Evolutionary conservation across 2,329 filamentous ascomycete genomes (phyloP).

Genomic region (Aureobasidium musti): DNA sequence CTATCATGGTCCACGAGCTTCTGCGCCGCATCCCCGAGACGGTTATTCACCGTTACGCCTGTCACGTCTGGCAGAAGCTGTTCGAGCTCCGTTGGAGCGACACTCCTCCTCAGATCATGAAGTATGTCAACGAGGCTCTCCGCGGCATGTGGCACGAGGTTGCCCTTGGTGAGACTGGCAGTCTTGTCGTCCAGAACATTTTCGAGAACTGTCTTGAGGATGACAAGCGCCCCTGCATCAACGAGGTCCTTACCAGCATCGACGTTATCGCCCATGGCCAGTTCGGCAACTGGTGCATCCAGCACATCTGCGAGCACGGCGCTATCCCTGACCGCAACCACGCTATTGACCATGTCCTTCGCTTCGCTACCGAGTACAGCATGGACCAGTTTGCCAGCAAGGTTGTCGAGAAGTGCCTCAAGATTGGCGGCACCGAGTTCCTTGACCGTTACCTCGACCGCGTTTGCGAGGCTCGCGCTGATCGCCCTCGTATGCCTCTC

Average conservation of each 20-base stretch:
- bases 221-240: conserved; percentile 98
- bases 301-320: conserved; percentile 98
- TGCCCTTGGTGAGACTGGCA: conserved; percentile 93
- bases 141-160: conserved; percentile 99
- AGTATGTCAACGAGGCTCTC: conserved; percentile 92
- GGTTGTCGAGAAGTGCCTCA: conserved; percentile 98
- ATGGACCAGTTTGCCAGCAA: conserved; percentile 99
- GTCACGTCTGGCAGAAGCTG: conserved; percentile 99
- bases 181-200: conserved; percentile 97
- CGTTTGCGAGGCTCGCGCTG: conserved; percentile 85
- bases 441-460: conserved; percentile 88
- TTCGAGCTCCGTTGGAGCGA: conserved; percentile 97
- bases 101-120: conserved; percentile 96
- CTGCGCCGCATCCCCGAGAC: conserved; percentile 95
- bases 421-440: conserved; percentile 90
- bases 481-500: conserved; percentile 91
- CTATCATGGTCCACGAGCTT: conserved; percentile 97
- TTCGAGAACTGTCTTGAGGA: conserved; percentile 99
- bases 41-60: conserved; percentile 97
- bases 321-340: conserved; percentile 86
- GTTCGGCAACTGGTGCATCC: conserved; percentile 99
- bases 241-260: conserved; percentile 92
- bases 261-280: conserved; percentile 96
- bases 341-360: conserved; percentile 92
- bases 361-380: conserved; percentile 92